Percentiles rank a stretch among this genome's conserved stretches.
Conservation (phyloP, 805 yeast genomes). For the Candida dendrica region DNA sequence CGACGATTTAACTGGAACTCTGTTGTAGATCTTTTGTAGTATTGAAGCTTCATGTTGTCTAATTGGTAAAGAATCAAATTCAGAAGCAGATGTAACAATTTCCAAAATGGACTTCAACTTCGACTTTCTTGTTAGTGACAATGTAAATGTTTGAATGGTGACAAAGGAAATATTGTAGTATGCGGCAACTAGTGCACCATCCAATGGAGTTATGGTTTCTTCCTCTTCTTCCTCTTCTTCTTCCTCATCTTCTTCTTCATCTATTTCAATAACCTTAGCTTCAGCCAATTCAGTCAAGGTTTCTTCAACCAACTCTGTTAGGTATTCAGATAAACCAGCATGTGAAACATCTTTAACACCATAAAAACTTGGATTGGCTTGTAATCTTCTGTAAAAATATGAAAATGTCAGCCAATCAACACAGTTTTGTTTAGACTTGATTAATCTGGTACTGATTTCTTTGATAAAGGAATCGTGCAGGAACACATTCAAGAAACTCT, state of each 20-base stretch:
- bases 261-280: constrained; percentile 56
- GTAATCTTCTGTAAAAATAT: constrained; percentile 73
- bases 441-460: constrained; percentile 63
- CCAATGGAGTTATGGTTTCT: constrained; percentile 44
- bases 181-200: constrained; percentile 69
- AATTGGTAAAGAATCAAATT: constrained; percentile 61
- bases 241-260: constrained; percentile 29
- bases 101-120: constrained; percentile 58
- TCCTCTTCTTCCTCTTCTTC: constrained; percentile 25
- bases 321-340: constrained; percentile 67
- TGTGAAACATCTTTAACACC: constrained; percentile 63
- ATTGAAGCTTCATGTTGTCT: constrained; percentile 50
- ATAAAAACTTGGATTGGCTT: constrained; percentile 81
- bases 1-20: constrained; percentile 54
- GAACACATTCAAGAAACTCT: constrained; percentile 56
- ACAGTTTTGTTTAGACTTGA: constrained; percentile 72
- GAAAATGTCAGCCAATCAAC: constrained; percentile 87
- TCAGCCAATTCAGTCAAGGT: constrained; percentile 56
- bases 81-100: constrained; percentile 58
- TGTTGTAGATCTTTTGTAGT: constrained; percentile 44
- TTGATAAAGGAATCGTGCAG: constrained; percentile 63
- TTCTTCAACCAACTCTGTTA: constrained; percentile 78
- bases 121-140: constrained; percentile 45
- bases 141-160: constrained; percentile 57
- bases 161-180: constrained; percentile 59